phyloP scores from a whole-genome alignment of 1,284 basidiomycete genomes.

The Ustilago vetiveriae region DNA sequence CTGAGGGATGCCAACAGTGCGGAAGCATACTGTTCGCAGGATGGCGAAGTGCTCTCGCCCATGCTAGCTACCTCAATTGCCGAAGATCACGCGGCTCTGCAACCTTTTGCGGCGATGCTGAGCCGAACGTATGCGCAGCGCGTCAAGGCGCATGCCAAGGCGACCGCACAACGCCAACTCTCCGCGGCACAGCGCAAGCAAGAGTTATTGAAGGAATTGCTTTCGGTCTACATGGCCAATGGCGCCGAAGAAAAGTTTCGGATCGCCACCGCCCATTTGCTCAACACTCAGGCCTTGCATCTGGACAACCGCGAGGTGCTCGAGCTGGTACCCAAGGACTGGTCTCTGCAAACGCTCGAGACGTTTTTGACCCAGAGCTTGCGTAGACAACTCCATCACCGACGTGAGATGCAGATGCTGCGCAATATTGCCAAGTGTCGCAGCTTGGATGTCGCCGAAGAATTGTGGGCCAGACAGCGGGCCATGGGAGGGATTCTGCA shows the following conservation, averaged over 20 bases:
- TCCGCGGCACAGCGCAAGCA: conserved; percentile 25
- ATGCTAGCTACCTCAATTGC: conserved; percentile 45
- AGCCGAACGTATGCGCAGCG: conserved; percentile 37
- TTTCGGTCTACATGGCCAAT: conserved; percentile 45
- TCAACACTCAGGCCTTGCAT: conserved; percentile 53
- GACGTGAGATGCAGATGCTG: conserved; percentile 47
- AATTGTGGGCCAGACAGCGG: conserved; percentile 49
- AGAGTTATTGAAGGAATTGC: conserved; percentile 41
- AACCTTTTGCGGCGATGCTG: conserved; percentile 41
- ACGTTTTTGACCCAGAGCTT: conserved; percentile 55
- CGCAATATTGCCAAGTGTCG: conserved; percentile 48
- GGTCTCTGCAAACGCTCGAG: conserved; percentile 52
- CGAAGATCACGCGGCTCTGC: conserved; percentile 28
- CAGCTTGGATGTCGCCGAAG: conserved; percentile 50
- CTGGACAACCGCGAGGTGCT: conserved; percentile 54
- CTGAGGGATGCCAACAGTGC: conserved; percentile 56
- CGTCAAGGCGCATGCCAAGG: conserved; percentile 28
- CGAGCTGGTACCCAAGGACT: conserved; percentile 47
- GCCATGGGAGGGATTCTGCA: conserved; percentile 51
- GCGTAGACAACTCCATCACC: conserved; percentile 40
- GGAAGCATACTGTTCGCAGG: conserved; percentile 59
- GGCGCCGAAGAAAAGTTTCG: conserved; percentile 46
- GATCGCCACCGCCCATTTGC: conserved; percentile 52
- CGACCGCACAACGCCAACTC: conserved; percentile 5
- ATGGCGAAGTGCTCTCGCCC: conserved; percentile 50